phyloP scores from a whole-genome alignment of 2,329 filamentous ascomycete species.

The Drechslerella dactyloides region DNA sequence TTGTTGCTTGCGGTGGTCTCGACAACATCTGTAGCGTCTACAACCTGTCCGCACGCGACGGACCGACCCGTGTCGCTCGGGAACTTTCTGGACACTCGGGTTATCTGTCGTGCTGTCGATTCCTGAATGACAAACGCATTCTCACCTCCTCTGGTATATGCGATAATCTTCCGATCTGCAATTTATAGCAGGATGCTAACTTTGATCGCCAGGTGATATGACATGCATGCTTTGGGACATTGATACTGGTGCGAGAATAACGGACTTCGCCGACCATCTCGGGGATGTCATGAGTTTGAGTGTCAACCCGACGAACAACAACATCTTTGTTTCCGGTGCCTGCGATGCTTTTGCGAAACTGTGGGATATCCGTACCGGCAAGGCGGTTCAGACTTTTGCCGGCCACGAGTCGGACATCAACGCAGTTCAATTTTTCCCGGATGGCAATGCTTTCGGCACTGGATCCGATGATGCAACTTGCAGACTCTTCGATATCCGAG shows the following conservation, averaged over 20 bases:
- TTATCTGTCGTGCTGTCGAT: slow-evolving; percentile 96
- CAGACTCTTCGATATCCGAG: slow-evolving; percentile 95
- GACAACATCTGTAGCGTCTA: slow-evolving; percentile 99
- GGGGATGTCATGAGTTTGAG: slow-evolving; percentile 99
- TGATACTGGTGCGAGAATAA: slow-evolving; percentile 94
- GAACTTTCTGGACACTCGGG: slow-evolving; percentile 96
- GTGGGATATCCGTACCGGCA: slow-evolving; percentile 97
- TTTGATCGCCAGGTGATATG: slow-evolving; percentile 73
- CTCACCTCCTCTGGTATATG: slow-evolving; percentile 79
- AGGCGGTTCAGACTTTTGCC: slow-evolving; percentile 97
- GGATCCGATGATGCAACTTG: slow-evolving; percentile 97
- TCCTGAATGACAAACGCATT: slow-evolving; percentile 97
- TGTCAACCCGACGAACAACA: slow-evolving; percentile 98
- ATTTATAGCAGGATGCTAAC: neutral
- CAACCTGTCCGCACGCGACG: slow-evolving; percentile 94
- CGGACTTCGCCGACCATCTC: slow-evolving; percentile 96
- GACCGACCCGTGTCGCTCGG: slow-evolving; percentile 92
- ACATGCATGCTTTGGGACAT: slow-evolving; percentile 99
- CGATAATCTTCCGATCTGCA: neutral
- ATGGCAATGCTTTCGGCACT: slow-evolving; percentile 97
- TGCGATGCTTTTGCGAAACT: slow-evolving; percentile 98
- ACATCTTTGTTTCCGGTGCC: slow-evolving; percentile 98
- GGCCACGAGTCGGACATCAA: slow-evolving; percentile 99
- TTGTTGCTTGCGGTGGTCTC: slow-evolving; percentile 95
- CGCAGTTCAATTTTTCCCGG: slow-evolving; percentile 98